Evolutionary conservation across 805 yeast genomes (phyloP).

Genomic region (Lipomyces orientalis): DNA sequence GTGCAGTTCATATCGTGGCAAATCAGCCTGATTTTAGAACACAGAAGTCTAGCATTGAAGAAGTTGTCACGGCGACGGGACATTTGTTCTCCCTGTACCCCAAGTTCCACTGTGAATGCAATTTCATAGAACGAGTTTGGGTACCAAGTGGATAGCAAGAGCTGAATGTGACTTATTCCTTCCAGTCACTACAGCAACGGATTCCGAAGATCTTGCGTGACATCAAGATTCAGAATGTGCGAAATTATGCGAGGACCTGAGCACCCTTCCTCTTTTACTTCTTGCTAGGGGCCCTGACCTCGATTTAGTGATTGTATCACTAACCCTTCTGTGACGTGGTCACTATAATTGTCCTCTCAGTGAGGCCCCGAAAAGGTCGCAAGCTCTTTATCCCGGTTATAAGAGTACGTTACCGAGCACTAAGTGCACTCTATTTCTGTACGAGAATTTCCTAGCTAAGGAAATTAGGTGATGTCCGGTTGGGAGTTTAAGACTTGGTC

Average conservation of each 20-base stretch:
- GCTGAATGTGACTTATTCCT: not conserved
- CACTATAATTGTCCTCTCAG: too few species aligned
- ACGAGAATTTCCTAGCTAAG: too few species aligned
- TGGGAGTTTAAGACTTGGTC: too few species aligned
- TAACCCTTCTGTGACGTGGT: too few species aligned
- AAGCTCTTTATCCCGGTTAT: too few species aligned
- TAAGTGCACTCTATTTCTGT: too few species aligned
- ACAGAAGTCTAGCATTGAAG: not conserved
- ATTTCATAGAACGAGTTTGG: not conserved
- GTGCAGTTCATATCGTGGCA: not conserved
- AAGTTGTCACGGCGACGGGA: not conserved
- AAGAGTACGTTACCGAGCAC: too few species aligned
- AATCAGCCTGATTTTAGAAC: not conserved
- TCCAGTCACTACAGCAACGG: not conserved
- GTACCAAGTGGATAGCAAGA: not conserved
- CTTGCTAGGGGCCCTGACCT: too few species aligned
- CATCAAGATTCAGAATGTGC: constrained; percentile 1
- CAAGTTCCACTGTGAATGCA: not conserved
- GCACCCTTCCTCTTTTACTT: too few species aligned
- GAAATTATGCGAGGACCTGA: not conserved
- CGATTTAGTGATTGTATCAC: too few species aligned
- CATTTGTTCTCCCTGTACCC: not conserved
- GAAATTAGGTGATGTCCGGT: too few species aligned
- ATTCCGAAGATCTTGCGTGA: not conserved
- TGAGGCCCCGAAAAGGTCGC: too few species aligned